Evolutionary conservation across 2,329 filamentous ascomycete genomes (phyloP).

Genomic region (Paracoccidioides lutzii): DNA sequence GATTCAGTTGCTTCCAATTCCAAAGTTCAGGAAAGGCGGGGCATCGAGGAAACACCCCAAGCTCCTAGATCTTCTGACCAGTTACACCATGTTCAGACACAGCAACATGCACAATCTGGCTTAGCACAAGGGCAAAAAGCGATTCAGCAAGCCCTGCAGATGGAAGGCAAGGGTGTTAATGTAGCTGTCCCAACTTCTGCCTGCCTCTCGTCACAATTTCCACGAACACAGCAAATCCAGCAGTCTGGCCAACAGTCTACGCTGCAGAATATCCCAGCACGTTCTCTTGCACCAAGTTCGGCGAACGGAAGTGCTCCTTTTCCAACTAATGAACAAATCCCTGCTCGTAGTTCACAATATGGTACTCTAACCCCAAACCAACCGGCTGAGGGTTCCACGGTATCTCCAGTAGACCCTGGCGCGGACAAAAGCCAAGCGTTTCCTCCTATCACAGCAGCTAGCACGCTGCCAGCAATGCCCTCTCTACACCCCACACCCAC

Average conservation of each 20-base stretch:
- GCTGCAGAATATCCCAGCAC: not conserved
- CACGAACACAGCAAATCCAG: slow-evolving; percentile 5
- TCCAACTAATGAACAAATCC: slow-evolving; percentile 14
- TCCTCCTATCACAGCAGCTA: not conserved
- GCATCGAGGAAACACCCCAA: not conserved
- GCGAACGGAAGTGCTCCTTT: slow-evolving; percentile 13
- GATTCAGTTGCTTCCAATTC: not conserved
- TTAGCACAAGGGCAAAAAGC: not conserved
- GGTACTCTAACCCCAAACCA: slow-evolving; percentile 4
- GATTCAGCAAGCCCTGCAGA: not conserved
- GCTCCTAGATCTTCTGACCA: not conserved
- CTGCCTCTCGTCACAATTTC: not conserved
- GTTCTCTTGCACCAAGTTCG: slow-evolving; percentile 6
- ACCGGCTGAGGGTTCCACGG: not conserved
- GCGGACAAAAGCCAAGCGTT: not conserved
- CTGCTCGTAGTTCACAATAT: slow-evolving; percentile 10
- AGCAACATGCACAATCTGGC: not conserved
- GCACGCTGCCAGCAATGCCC: not conserved
- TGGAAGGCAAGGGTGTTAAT: not conserved
- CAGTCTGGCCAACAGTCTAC: slow-evolving; percentile 4
- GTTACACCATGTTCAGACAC: not conserved
- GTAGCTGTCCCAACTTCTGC: not conserved
- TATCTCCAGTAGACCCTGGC: not conserved
- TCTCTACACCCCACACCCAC: not conserved
- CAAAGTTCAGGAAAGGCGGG: not conserved